Conservation (phyloP, 1,284 basidiomycete species). For the Butyriboletus appendiculatus region DNA sequence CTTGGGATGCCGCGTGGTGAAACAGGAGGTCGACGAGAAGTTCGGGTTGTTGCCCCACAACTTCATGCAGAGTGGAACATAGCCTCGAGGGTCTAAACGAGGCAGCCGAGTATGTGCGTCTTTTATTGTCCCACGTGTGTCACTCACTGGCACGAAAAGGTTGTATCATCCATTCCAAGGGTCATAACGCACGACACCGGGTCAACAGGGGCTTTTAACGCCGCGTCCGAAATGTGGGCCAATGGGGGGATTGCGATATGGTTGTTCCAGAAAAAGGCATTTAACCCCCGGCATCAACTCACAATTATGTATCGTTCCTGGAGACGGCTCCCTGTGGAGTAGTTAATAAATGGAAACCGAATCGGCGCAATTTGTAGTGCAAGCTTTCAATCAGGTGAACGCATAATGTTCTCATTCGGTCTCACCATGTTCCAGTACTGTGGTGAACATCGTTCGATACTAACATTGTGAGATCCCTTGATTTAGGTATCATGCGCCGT, state of each 20-base stretch:
- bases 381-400: constrained; percentile 10
- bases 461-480: neutral
- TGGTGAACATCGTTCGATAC: neutral
- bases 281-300: constrained; percentile 2
- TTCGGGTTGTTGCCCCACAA: neutral
- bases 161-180: constrained; percentile 8
- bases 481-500: neutral
- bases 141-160: neutral
- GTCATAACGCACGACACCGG: constrained; percentile 1
- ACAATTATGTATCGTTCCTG: constrained; percentile 20
- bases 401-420: constrained; percentile 1
- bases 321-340: constrained; percentile 16
- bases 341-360: constrained; percentile 9
- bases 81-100: constrained; percentile 3
- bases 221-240: constrained; percentile 19
- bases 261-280: constrained; percentile 16
- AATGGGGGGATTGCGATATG: constrained; percentile 21
- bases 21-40: constrained; percentile 10
- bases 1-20: constrained; percentile 12
- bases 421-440: constrained; percentile 1
- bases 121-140: constrained; percentile 10
- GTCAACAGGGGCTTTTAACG: constrained; percentile 1
- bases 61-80: neutral
- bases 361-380: neutral
- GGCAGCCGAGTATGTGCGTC: neutral